phyloP scores from a whole-genome alignment of 148 eudicot genomes.

The Diospyros kaki region DNA sequence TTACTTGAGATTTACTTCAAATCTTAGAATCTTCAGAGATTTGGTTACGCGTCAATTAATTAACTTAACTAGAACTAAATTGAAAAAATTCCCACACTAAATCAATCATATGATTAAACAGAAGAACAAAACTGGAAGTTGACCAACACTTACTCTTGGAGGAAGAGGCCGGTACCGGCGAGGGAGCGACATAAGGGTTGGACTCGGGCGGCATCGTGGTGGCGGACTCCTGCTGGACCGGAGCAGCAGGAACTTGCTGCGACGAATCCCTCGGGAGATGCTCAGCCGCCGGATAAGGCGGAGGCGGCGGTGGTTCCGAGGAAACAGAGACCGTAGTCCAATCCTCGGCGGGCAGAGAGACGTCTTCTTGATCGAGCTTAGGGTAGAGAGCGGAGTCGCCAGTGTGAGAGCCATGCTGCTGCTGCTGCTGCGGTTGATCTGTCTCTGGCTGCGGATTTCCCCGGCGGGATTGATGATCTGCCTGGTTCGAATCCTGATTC shows the following conservation, averaged over 20 bases:
- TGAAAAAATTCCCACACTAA: not conserved
- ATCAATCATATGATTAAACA: conserved; percentile 6
- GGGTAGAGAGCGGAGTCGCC: conserved; percentile 73
- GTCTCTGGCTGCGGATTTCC: conserved; percentile 11
- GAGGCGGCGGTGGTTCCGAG: conserved; percentile 24
- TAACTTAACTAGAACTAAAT: not conserved
- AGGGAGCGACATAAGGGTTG: conserved; percentile 73
- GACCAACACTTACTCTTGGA: conserved; percentile 37
- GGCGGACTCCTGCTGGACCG: conserved; percentile 23
- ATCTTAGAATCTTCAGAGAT: not conserved
- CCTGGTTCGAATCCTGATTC: not conserved
- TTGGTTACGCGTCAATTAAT: too few relatives aligned
- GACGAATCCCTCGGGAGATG: conserved; percentile 11
- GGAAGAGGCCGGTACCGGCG: conserved; percentile 44
- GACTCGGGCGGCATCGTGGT: conserved; percentile 76
- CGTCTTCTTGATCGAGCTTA: conserved; percentile 65
- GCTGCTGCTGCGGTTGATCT: not conserved
- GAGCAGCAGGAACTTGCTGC: conserved; percentile 3
- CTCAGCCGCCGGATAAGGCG: conserved; percentile 3
- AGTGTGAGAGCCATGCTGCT: conserved; percentile 28
- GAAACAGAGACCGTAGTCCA: conserved; percentile 26
- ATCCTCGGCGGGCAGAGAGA: conserved; percentile 41
- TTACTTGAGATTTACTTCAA: not conserved
- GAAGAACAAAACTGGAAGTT: not conserved
- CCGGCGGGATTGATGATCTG: conserved; percentile 1